phyloP scores from a whole-genome alignment of 2,329 filamentous ascomycete genomes.

The Penicillium corylophilum region DNA sequence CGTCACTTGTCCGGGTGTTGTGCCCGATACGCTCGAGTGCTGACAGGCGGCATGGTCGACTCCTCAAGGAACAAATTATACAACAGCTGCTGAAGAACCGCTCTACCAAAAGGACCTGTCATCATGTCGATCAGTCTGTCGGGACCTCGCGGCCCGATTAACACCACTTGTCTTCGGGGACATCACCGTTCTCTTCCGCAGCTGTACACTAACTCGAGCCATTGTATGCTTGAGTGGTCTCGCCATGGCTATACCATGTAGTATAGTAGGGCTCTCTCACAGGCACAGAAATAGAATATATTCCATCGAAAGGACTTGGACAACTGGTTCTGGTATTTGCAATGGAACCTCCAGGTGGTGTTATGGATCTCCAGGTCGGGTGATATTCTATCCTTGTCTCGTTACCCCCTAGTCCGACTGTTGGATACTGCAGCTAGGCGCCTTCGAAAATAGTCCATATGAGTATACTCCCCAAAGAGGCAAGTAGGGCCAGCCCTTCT shows the following conservation, averaged over 20 bases:
- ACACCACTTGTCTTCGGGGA: too few species aligned
- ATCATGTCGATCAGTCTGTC: too few species aligned
- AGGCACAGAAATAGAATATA: background rate
- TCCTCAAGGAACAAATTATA: too few species aligned
- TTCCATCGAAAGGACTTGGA: too few species aligned
- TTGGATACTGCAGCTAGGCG: background rate
- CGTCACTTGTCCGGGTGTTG: constrained; percentile 71
- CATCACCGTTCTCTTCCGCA: too few species aligned
- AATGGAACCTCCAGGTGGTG: background rate
- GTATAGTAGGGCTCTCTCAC: background rate
- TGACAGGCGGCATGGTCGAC: constrained; percentile 68
- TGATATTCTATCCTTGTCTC: background rate
- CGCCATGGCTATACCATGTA: constrained; percentile 1
- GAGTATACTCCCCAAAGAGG: background rate
- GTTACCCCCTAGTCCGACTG: background rate
- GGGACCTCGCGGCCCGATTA: too few species aligned
- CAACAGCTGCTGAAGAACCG: too few species aligned
- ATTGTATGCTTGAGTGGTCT: constrained; percentile 23
- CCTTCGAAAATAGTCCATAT: background rate
- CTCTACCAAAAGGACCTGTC: too few species aligned
- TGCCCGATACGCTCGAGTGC: constrained; percentile 75
- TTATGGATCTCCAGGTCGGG: background rate
- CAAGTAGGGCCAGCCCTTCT: background rate
- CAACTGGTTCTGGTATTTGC: too few species aligned
- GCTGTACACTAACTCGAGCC: too few species aligned